A percentile compares a stretch with the other conserved stretches of the same genome.
phyloP scores from a whole-genome alignment of 768 basidiomycete species.

The Postia placenta region DNA sequence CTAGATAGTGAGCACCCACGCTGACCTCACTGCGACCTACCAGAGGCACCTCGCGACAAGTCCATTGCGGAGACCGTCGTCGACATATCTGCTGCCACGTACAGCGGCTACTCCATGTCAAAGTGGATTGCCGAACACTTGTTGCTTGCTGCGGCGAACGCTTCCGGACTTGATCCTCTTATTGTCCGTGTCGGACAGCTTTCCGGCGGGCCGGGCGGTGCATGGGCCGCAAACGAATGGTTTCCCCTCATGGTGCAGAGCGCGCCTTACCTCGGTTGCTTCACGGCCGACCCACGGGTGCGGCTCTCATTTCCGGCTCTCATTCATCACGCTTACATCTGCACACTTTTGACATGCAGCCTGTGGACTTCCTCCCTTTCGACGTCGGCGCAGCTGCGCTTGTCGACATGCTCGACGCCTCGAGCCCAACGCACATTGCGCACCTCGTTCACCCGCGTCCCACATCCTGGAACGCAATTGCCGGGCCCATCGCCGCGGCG shows the following conservation, averaged over 20 bases:
- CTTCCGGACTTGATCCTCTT: constrained; percentile 29
- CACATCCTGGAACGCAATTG: constrained; percentile 22
- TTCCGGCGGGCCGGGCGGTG: constrained; percentile 34
- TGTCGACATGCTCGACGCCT: constrained; percentile 18
- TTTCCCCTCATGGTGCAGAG: constrained; percentile 25
- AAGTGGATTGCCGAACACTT: constrained; percentile 42
- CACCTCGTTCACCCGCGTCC: constrained; percentile 36
- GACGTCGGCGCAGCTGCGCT: constrained; percentile 32
- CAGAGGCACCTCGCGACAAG: not conserved
- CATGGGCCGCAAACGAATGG: constrained; percentile 43
- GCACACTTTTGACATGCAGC: constrained; percentile 18
- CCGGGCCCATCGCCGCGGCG: constrained; percentile 8
- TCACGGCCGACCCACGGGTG: constrained; percentile 10
- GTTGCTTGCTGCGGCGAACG: constrained; percentile 23
- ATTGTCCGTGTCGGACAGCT: constrained; percentile 43
- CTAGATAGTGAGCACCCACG: not conserved
- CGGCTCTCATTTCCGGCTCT: constrained; percentile 27
- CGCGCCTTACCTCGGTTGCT: constrained; percentile 11
- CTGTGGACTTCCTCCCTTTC: constrained; percentile 38
- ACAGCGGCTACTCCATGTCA: constrained; percentile 38
- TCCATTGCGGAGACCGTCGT: constrained; percentile 18
- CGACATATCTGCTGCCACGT: constrained; percentile 26
- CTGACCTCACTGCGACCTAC: not conserved
- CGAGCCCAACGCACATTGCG: constrained; percentile 16
- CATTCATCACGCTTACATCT: not conserved